phyloP scores from a whole-genome alignment of 1,284 basidiomycete genomes.

The Vanrija sp. region DNA sequence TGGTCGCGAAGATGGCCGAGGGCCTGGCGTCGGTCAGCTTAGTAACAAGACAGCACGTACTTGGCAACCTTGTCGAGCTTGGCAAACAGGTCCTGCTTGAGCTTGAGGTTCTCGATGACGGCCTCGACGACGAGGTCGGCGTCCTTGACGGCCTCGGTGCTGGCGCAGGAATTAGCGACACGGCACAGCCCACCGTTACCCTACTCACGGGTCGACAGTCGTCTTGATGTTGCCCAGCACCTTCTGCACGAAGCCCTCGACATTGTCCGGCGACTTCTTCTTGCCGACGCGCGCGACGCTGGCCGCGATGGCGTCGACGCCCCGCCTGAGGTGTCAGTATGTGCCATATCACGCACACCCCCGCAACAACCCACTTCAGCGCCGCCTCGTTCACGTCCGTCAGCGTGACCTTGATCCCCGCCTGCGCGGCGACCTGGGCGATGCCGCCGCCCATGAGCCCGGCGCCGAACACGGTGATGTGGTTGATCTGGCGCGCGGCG shows the following conservation, averaged over 20 bases:
- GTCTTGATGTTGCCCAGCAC: constrained; percentile 52
- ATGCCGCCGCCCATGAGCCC: constrained; percentile 56
- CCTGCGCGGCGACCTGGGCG: constrained; percentile 53
- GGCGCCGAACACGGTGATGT: constrained; percentile 51
- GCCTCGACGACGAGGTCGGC: constrained; percentile 58
- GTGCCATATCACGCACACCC: no score
- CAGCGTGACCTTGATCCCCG: constrained; percentile 49
- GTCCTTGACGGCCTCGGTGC: constrained; percentile 49
- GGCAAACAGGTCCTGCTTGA: constrained; percentile 56
- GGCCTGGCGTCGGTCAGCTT: constrained; percentile 2
- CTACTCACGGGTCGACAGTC: constrained; percentile 52
- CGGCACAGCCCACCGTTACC: background rate
- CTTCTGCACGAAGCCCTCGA: constrained; percentile 41
- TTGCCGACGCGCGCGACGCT: constrained; percentile 55
- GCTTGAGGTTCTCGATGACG: constrained; percentile 56
- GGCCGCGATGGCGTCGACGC: constrained; percentile 55
- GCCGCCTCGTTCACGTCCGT: constrained; percentile 50
- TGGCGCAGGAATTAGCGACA: constrained; percentile 10
- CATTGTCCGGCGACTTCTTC: constrained; percentile 50
- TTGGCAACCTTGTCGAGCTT: constrained; percentile 54
- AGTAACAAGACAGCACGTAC: no score
- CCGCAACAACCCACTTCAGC: constrained; percentile 25
- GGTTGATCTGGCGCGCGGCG: constrained; percentile 28
- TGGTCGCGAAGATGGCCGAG: constrained; percentile 53
- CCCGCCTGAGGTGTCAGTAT: constrained; percentile 48